Conservation (phyloP, 179 eudicot genomes). For the Carnegiea gigantea region DNA sequence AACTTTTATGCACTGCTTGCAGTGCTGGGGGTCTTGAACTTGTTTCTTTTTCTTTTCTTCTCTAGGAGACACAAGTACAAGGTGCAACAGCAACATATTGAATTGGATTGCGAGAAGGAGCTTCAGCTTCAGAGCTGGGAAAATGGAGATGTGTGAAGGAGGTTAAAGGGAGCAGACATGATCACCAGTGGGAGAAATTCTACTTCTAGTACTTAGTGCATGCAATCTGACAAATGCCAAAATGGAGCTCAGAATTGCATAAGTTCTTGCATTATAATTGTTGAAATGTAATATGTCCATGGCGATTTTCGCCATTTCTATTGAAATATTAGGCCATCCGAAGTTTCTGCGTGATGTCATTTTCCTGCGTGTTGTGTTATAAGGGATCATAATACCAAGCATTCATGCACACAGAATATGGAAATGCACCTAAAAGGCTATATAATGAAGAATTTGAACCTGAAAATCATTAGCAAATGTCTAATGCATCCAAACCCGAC, state of each 20-base stretch:
- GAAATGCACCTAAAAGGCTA: no score
- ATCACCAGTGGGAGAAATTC: not conserved
- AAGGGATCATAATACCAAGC: not conserved
- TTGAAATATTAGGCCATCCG: not conserved
- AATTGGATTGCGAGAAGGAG: slow-evolving; percentile 38
- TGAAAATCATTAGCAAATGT: no score
- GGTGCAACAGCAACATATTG: slow-evolving; percentile 35
- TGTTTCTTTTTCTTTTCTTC: slow-evolving; percentile 46
- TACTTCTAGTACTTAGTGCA: not conserved
- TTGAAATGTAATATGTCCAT: not conserved
- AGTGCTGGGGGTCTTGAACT: slow-evolving; percentile 56
- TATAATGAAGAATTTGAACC: not conserved
- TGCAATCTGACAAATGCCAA: not conserved
- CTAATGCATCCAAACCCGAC: no score
- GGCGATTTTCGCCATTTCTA: not conserved
- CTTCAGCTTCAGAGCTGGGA: slow-evolving; percentile 44
- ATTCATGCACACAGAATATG: not conserved
- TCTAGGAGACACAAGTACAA: slow-evolving; percentile 76
- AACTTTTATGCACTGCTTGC: slow-evolving; percentile 81
- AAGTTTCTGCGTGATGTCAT: slow-evolving; percentile 1
- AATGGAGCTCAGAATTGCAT: slow-evolving; percentile 3
- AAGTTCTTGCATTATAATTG: not conserved
- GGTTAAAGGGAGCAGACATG: not conserved
- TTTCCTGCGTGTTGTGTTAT: no score
- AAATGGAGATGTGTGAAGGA: slow-evolving; percentile 35